phyloP scores from a whole-genome alignment of 768 basidiomycete genomes.

The Scleroderma bovista region DNA sequence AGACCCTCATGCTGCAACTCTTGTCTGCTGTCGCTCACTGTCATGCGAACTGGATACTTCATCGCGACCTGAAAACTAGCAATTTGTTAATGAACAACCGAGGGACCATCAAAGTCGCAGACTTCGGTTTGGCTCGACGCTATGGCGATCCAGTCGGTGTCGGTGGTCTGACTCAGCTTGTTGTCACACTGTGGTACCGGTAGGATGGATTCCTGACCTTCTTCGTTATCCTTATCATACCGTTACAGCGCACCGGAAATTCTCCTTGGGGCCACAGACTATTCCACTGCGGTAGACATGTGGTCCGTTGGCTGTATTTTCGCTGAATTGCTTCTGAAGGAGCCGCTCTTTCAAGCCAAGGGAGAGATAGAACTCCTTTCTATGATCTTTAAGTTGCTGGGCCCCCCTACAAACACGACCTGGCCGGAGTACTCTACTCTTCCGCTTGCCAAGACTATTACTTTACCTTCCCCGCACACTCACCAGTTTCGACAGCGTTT shows the following conservation, averaged over 20 bases:
- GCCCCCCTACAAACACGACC: constrained; percentile 78
- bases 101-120: constrained; percentile 97
- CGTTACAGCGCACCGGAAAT: constrained; percentile 84
- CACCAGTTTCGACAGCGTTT: constrained; percentile 82
- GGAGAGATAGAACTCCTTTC: constrained; percentile 87
- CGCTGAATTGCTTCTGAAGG: constrained; percentile 89
- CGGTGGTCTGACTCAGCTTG: constrained; percentile 96
- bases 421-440: constrained; percentile 85
- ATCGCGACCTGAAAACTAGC: constrained; percentile 95
- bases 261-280: constrained; percentile 85
- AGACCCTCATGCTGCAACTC: constrained; percentile 91
- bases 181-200: constrained; percentile 99
- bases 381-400: constrained; percentile 93
- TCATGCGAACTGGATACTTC: constrained; percentile 96
- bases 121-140: constrained; percentile 92
- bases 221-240: constrained; percentile 9
- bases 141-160: constrained; percentile 96
- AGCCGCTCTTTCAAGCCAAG: constrained; percentile 97
- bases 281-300: constrained; percentile 94
- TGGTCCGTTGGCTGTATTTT: constrained; percentile 99
- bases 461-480: constrained; percentile 67
- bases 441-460: constrained; percentile 77
- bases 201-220: constrained; percentile 33
- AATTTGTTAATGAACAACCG: constrained; percentile 99
- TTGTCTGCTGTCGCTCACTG: constrained; percentile 91